phyloP scores from a whole-genome alignment of 768 basidiomycete genomes.

The Xanthoconium purpureum region DNA sequence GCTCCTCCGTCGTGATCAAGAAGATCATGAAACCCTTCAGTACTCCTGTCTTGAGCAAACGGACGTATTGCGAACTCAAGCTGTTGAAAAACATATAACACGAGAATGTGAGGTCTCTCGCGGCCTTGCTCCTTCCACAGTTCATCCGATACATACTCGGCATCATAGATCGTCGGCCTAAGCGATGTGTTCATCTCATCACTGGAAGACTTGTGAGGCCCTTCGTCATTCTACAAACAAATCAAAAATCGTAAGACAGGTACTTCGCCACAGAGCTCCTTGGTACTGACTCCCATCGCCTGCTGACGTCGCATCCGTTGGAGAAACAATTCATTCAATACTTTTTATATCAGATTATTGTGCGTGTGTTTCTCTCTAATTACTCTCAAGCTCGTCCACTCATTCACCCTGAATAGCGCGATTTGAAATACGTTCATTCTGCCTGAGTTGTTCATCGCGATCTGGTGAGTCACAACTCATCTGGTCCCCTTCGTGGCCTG shows the following conservation, averaged over 20 bases:
- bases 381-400: constrained; percentile 4
- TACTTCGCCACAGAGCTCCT: constrained; percentile 99
- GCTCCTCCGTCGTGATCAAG: constrained; percentile 95
- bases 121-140: background rate
- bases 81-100: constrained; percentile 98
- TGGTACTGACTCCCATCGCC: constrained; percentile 95
- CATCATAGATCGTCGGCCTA: constrained; percentile 86
- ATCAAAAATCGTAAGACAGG: constrained; percentile 39
- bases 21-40: constrained; percentile 99
- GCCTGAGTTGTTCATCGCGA: constrained; percentile 99
- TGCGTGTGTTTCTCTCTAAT: constrained; percentile 37
- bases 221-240: background rate
- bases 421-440: constrained; percentile 98
- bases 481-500: background rate
- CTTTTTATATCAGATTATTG: constrained; percentile 98
- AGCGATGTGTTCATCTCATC: constrained; percentile 99
- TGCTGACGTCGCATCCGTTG: constrained; percentile 92
- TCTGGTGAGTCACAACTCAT: constrained; percentile 50
- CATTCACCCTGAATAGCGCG: constrained; percentile 56
- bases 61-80: constrained; percentile 97
- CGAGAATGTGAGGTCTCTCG: constrained; percentile 72
- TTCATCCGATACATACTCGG: constrained; percentile 2
- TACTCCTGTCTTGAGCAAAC: constrained; percentile 95
- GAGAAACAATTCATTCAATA: constrained; percentile 99
- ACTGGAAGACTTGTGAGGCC: constrained; percentile 89